Evolutionary conservation across 2,329 filamentous ascomycete species (phyloP).

Genomic region (Lecanosticta acicola): DNA sequence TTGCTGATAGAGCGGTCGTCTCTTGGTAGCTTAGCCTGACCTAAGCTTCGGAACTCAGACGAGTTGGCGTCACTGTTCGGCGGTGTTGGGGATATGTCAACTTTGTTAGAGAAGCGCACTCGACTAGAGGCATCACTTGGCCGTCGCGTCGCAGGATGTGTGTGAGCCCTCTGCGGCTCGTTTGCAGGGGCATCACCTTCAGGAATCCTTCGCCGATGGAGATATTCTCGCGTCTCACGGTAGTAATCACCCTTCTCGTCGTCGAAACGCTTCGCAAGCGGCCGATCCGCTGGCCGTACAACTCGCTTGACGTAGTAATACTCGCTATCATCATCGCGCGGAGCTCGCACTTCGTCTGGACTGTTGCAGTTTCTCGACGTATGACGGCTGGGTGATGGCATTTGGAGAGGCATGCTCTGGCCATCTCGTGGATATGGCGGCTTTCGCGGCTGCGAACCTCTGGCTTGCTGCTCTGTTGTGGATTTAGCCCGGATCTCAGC

Average conservation of each 20-base stretch:
- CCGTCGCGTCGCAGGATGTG: constrained; percentile 3
- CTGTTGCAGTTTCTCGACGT: not conserved
- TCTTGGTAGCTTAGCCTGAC: constrained; percentile 2
- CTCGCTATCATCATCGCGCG: constrained; percentile 5
- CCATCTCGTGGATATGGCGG: constrained; percentile 9
- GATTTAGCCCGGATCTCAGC: not conserved
- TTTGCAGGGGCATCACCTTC: not conserved
- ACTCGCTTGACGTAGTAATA: constrained; percentile 14
- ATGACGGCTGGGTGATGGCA: constrained; percentile 12
- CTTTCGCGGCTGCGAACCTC: not conserved
- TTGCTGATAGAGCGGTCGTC: not conserved
- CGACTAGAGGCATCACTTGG: constrained; percentile 20
- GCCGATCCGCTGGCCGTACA: constrained; percentile 3
- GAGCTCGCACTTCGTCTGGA: not conserved
- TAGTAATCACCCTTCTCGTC: constrained; percentile 1
- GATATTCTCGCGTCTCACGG: constrained; percentile 9
- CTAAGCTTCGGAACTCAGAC: constrained; percentile 20
- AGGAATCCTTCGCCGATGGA: constrained; percentile 6
- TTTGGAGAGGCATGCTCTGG: not conserved
- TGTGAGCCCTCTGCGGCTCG: not conserved
- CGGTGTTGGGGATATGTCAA: constrained; percentile 31
- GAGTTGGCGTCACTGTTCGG: constrained; percentile 29
- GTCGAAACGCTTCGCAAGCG: not conserved
- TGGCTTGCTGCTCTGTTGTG: not conserved
- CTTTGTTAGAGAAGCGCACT: constrained; percentile 30